phyloP scores from a whole-genome alignment of 495 filamentous ascomycete species.

The Xylaria bambusicola region DNA sequence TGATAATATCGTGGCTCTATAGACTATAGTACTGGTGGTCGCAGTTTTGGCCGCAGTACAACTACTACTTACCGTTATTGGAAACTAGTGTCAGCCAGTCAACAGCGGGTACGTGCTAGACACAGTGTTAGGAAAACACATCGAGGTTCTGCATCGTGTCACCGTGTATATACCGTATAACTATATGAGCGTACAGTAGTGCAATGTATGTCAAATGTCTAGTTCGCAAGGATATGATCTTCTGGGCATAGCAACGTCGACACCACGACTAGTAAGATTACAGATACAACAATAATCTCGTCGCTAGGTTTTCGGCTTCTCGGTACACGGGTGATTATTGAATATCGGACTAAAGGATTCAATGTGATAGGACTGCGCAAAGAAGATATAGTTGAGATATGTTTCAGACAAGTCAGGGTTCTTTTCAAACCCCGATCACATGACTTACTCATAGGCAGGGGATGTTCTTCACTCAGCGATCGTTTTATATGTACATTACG shows the following conservation, averaged over 20 bases:
- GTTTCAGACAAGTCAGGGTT: not conserved
- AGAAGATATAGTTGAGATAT: no score
- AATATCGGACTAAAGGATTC: no score
- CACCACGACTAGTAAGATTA: no score
- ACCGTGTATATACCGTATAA: not conserved
- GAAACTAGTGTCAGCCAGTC: not conserved
- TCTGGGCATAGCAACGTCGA: not conserved
- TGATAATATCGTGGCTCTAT: not conserved
- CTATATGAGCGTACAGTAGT: not conserved
- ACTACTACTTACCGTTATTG: not conserved
- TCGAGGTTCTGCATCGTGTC: not conserved
- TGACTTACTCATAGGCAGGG: conserved; percentile 5
- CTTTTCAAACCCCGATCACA: not conserved
- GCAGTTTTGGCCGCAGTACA: no score
- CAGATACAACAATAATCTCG: no score
- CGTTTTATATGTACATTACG: no score
- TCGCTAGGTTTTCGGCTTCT: no score
- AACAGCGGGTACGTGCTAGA: not conserved
- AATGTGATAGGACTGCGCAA: no score
- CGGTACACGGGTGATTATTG: no score
- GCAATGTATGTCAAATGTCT: not conserved
- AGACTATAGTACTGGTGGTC: no score
- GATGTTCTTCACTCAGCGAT: no score
- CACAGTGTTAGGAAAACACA: not conserved
- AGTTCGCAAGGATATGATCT: not conserved